Evolutionary conservation across 495 filamentous ascomycete genomes (phyloP).

Genomic region (Penicillium nucicola): DNA sequence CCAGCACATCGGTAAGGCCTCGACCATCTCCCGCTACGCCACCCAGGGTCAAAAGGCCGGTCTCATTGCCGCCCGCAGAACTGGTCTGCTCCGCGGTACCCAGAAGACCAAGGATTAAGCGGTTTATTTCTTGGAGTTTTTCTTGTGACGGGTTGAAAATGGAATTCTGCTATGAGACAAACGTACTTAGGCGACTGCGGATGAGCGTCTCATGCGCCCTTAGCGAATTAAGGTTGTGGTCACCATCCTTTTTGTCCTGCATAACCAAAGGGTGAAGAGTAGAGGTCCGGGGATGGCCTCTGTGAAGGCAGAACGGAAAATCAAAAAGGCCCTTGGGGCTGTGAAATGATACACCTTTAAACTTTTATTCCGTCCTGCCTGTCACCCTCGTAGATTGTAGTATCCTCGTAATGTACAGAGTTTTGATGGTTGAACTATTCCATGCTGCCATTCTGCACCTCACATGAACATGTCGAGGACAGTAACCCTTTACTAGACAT

Average conservation of each 20-base stretch:
- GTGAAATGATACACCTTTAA: constrained; percentile 34
- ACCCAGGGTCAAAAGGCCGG: constrained; percentile 99
- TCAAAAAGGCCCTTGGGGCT: constrained; percentile 22
- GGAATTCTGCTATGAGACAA: constrained; percentile 49
- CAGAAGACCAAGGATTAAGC: constrained; percentile 93
- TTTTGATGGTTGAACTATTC: background rate
- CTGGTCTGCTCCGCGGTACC: constrained; percentile 98
- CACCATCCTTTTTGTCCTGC: constrained; percentile 37
- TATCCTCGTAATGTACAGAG: background rate
- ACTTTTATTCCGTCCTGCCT: constrained; percentile 10
- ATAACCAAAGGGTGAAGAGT: constrained; percentile 30
- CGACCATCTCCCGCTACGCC: constrained; percentile 97
- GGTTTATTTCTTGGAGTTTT: constrained; percentile 43
- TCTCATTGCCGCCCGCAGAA: constrained; percentile 99
- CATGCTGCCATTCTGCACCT: no score
- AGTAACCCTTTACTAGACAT: no score
- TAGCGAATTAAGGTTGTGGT: constrained; percentile 48
- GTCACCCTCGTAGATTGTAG: constrained; percentile 11
- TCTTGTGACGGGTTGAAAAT: constrained; percentile 51
- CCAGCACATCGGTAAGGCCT: constrained; percentile 99
- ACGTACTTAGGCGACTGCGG: constrained; percentile 51
- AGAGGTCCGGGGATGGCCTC: constrained; percentile 27
- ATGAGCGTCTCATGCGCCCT: constrained; percentile 43
- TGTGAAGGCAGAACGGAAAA: constrained; percentile 30
- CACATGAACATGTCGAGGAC: no score